Base-by-base conservation (phyloP, 495 filamentous ascomycete species). In the Lasiosphaeriaceae sp. region DNA sequence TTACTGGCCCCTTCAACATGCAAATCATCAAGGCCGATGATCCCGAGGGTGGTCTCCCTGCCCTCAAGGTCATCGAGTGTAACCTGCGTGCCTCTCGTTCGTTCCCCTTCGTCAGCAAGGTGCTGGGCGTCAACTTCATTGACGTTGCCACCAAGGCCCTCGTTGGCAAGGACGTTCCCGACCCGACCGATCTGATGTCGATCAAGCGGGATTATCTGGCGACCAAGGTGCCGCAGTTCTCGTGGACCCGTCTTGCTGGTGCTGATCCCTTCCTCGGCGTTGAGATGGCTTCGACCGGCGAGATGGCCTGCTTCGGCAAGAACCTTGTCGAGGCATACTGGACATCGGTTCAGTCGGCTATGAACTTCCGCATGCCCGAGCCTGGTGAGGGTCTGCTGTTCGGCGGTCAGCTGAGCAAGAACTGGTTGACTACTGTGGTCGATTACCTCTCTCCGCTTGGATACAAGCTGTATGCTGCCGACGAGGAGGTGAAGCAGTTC, bases 1-100 rank as follows among this genome's bases (percentile, higher is more conserved):
- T 97, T 71, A 96, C 90, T 17, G 93, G 93, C 43, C 93, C 93
- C 35, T 97, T 97, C 84, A 97, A 97, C 80, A 97, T 97, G 94
- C 93, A 97, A 75, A 95, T 97, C 74, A 97, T 97, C 82, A 96
- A 96, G 77, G 92, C 90, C 44, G 78, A 87, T 4, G 76, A 87
- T 59, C 79, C 82, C 17, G 86, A 87, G 54, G 86, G 85, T 48
- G 86, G 83, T 24, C 83, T 89, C 61, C 83, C 88, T 19, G 72
- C 77, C 50, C 83, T 97, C 48, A 97, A 97, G 79, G 93, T 97
- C 64, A 97, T 97, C 61, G 93, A 97, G 77, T 97, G 93, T 80
- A 97, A 97, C 71, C 87, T 97, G 59, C 94, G 93, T 63, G 94
- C 94, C 44, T 97, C 93, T 47, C 91, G 93, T 39, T 97, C 93